Evolutionary conservation across 2,329 filamentous ascomycete genomes (phyloP), one percentile per base, ranked within the genome.

Genomic region (Botrytis sinoallii): DNA sequence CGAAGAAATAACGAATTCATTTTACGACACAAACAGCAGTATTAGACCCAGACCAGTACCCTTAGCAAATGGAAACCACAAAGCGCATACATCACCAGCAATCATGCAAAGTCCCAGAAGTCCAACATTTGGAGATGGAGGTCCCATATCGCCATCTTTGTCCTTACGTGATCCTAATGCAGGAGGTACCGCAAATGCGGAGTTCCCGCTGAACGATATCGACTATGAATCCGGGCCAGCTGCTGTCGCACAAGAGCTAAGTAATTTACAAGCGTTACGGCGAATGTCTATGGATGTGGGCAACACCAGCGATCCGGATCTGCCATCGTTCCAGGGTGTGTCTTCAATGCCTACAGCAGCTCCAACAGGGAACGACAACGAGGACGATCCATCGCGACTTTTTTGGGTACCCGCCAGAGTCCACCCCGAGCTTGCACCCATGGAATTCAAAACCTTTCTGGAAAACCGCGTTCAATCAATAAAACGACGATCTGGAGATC

Each of bases 361-460:
- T 29, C 93, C 93, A 1, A 90, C 87, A 4, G 89, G 90, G 46
- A 88, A 89, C 75, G 92, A 93, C 76, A 92, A 97, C 79, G 94
- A 97, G 81, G 92, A 94, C 78, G 95, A 98, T 81, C 90, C 94
- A 12, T 94, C 95, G 3, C 89, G 94, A 75, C 84, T 98, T 74
- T 93, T 98, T 77, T 99, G 96, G 96, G 96, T 99, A 9, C 96
- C 96, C 8, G 96, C 96, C 38, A 90, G 94, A 74, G 88, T 99
- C 42, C 96, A 99, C 79, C 96, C 96, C 0, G 96, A 99, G 83
- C 86, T 99, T 67, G 96, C 96, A 4, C 96, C 96, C 1, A 94
- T 93, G 80, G 96, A 98, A 78, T 99, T 98, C 86, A 98, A 97
- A 83, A 95, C 92, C 1, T 99, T 98, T 78, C 88, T 99, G 3